Conservation (phyloP, 2,329 filamentous ascomycete genomes). For the Aspergillus arachidicola region DNA sequence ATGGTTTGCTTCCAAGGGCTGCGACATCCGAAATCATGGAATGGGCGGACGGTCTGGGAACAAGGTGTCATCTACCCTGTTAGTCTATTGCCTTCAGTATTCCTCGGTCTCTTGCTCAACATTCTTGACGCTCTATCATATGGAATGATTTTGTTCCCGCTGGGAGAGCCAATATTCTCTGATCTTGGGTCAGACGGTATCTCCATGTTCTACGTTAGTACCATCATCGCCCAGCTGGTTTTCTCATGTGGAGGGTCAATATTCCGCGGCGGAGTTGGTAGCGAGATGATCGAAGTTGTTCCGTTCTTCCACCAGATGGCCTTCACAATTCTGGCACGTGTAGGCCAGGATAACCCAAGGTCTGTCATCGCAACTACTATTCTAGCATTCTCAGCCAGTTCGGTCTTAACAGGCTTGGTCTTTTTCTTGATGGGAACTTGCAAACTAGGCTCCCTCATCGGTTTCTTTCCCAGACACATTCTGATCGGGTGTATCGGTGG, state of each 20-base stretch:
- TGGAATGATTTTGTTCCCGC: slow-evolving; percentile 92
- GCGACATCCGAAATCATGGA: slow-evolving; percentile 71
- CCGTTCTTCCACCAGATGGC: slow-evolving; percentile 99
- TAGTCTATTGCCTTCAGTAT: slow-evolving; percentile 78
- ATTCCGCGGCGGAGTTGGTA: slow-evolving; percentile 89
- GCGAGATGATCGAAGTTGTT: slow-evolving; percentile 97
- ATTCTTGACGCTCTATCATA: slow-evolving; percentile 94
- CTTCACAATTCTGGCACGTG: slow-evolving; percentile 74
- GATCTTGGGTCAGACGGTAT: slow-evolving; percentile 89
- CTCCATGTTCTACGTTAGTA: slow-evolving; percentile 98
- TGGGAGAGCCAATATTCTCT: slow-evolving; percentile 83
- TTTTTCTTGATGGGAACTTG: slow-evolving; percentile 91
- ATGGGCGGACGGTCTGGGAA: slow-evolving; percentile 66
- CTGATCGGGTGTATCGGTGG: slow-evolving; percentile 96
- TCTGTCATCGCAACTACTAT: slow-evolving; percentile 94
- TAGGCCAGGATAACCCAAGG: slow-evolving; percentile 79
- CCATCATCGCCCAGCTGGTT: slow-evolving; percentile 87
- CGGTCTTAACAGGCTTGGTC: slow-evolving; percentile 84
- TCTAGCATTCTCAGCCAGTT: slow-evolving; percentile 84
- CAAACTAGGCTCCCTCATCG: slow-evolving; percentile 86
- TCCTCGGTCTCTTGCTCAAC: slow-evolving; percentile 86
- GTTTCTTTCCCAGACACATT: slow-evolving; percentile 95
- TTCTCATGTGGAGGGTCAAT: slow-evolving; percentile 83
- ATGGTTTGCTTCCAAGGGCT: slow-evolving; percentile 36
- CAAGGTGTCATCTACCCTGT: slow-evolving; percentile 67